Evolutionary conservation across 768 basidiomycete genomes (phyloP), one percentile per base, ranked within the genome.

Genomic region (Phaeolepiota aurea): DNA sequence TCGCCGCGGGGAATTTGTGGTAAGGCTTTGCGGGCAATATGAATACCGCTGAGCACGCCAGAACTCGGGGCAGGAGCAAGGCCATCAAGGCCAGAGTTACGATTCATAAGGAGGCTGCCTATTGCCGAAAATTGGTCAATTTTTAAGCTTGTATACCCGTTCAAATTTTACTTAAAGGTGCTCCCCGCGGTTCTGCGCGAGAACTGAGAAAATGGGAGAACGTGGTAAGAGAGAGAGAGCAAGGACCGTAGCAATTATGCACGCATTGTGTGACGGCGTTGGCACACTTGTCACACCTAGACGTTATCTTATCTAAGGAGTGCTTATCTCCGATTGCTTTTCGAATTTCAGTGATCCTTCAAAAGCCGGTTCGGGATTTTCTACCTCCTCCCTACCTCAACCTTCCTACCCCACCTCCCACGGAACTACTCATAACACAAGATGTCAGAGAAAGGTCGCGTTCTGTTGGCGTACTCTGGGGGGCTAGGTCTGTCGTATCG

Each of bases 381-480:
- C n/a, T n/a, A n/a, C n/a, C n/a, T n/a, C n/a, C n/a, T n/a, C n/a
- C n/a, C n/a, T n/a, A n/a, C n/a, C n/a, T n/a, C n/a, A n/a, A n/a
- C n/a, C n/a, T n/a, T n/a, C n/a, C n/a, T n/a, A n/a, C n/a, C n/a
- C n/a, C n/a, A n/a, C n/a, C n/a, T n/a, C n/a, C n/a, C n/a, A n/a
- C n/a, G n/a, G n/a, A n/a, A n/a, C 32, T 10, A 32, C 34, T 25
- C 32, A 31, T 19, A n/a, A 15, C 39, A 30, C 38, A 58, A 45
- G 43, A 79, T 77, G 75, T 55, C 76, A 44, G 51, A 67, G 34
- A 73, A 73, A 18, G 91, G 92, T 49, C 91, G 91, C 57, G 92
- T 98, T 53, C 73, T 99, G 42, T 75, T 99, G 48, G 94, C 94
- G 15, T 99, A 99, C 71, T 99, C 96, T 55, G 94, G 96, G 48